phyloP scores from a whole-genome alignment of 2,329 filamentous ascomycete genomes.

The Fusarium haematococcum region DNA sequence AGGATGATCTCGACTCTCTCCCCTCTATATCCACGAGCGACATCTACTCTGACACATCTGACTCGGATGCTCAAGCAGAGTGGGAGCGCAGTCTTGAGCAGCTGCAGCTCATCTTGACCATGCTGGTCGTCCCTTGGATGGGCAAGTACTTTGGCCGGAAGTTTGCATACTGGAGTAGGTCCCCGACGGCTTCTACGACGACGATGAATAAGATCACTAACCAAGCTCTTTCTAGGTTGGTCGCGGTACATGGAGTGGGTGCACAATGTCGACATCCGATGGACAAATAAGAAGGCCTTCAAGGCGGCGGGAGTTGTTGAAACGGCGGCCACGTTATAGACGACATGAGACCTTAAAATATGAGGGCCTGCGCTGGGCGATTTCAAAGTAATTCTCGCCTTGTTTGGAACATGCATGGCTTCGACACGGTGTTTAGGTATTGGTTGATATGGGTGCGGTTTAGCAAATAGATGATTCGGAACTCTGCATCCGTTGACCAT shows the following conservation, averaged over 20 bases:
- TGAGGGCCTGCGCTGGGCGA: background rate
- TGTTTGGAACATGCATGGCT: constrained; percentile 24
- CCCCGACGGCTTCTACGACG: background rate
- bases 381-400: background rate
- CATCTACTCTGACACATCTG: constrained; percentile 63
- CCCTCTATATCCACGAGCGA: constrained; percentile 72
- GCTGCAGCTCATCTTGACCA: constrained; percentile 89
- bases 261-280: constrained; percentile 79
- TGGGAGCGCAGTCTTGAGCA: constrained; percentile 97
- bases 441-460: constrained; percentile 26
- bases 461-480: constrained; percentile 28
- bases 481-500: background rate
- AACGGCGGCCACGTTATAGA: constrained; percentile 66
- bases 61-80: constrained; percentile 91
- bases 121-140: constrained; percentile 93
- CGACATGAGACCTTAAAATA: background rate
- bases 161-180: constrained; percentile 94
- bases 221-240: constrained; percentile 74
- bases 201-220: constrained; percentile 24
- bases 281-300: constrained; percentile 73
- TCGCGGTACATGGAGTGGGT: constrained; percentile 94
- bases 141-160: constrained; percentile 96
- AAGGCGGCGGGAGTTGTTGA: constrained; percentile 72
- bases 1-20: constrained; percentile 71
- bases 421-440: constrained; percentile 39